Conservation (phyloP, 306 rosid species). For the Citrullus colocynthis region DNA sequence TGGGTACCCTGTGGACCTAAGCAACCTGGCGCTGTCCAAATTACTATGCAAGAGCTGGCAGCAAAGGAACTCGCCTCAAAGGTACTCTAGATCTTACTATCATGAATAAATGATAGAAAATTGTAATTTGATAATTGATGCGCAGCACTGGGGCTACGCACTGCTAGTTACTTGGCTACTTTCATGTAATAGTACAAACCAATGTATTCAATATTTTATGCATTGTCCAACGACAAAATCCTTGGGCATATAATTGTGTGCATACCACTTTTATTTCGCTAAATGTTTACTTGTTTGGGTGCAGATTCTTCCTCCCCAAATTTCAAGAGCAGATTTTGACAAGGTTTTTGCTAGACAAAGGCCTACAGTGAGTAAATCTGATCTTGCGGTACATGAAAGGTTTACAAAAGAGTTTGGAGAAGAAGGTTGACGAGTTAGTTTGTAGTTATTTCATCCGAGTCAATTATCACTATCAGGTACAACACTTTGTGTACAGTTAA, state of each 20-base stretch:
- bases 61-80: slow-evolving; percentile 59
- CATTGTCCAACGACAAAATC: neutral
- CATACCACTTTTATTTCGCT: neutral
- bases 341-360: slow-evolving; percentile 93
- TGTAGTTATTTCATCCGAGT: no score
- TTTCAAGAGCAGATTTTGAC: slow-evolving; percentile 68
- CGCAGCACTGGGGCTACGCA: no score
- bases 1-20: slow-evolving; percentile 88
- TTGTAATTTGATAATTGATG: no score
- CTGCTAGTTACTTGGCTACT: no score
- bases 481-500: no score
- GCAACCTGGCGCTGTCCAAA: slow-evolving; percentile 56
- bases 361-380: slow-evolving; percentile 88
- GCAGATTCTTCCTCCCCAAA: slow-evolving; percentile 95
- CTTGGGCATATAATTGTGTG: neutral
- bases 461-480: no score
- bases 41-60: slow-evolving; percentile 80
- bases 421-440: slow-evolving; percentile 48
- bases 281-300: slow-evolving; percentile 9
- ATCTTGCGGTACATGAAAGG: slow-evolving; percentile 81
- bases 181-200: neutral
- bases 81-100: slow-evolving; percentile 27
- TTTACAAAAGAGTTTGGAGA: slow-evolving; percentile 95
- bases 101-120: neutral
- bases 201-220: neutral